Base-by-base conservation (phyloP, 202 grass and related monocot genomes). In the Schoenoplectus triqueter region DNA sequence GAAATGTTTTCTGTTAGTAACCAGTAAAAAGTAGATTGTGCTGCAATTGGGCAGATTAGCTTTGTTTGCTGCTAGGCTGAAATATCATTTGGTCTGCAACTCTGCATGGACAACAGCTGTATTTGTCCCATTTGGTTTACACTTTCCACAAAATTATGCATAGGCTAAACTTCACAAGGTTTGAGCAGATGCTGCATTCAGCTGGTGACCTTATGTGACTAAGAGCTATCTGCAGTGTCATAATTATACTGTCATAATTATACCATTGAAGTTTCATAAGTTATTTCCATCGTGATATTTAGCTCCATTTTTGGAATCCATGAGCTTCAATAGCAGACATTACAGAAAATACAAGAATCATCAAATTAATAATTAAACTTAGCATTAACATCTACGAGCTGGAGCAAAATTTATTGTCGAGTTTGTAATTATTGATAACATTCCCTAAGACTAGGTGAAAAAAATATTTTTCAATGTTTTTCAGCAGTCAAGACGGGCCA, bases 401-500 rank as follows among this genome's bases (percentile, higher is more conserved):
- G 15, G 14, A 78, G 31, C 39, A 11, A 41, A 41, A 78, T 59
- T 78, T 42, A 31, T 31, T 31, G 31, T 31, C 31, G 31, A 31
- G 31, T 31, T 31, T 31, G 31, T 31, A 60, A n/a, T 56, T 11
- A 49, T 56, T 56, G 1, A 2, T 39, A 60, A 59, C 17, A 15
- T 6, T 5, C 21, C 39, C 55, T 60, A 78, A 78, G 14, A 45
- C 49, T 56, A 71, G 42, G 15, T 44, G 41, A 70, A 49, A 21
- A 2, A 41, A 4, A 1, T 17, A 10, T 55, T 31, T 31, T 31
- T 31, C 31, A 31, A 31, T 31, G 31, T 31, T 31, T 79, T 82
- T 72, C 81, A 87, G 84, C 69, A 81, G 62, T 73, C 77, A 19
- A 90, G 86, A 74, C 59, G 18, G 11, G 42, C 8, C 2, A 72